Percentiles rank a stretch among this genome's conserved stretches.
Evolutionary conservation across 345 rosid genomes (phyloP).

Genomic region (Eucalyptus erythrocorys): DNA sequence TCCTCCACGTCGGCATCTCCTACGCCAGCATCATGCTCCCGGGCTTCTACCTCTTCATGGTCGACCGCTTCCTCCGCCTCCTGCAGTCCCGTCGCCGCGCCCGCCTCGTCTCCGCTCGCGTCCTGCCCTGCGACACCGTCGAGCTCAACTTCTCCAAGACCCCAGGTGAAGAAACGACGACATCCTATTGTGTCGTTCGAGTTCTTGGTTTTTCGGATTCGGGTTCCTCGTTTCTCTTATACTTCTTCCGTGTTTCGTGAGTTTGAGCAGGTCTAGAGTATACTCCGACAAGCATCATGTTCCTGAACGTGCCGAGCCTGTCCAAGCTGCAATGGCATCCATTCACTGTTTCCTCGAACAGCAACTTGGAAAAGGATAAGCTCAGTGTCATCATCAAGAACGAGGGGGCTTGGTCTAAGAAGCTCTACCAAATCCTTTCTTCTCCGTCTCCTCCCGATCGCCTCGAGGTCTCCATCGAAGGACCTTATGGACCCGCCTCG

Average conservation of each 20-base stretch:
- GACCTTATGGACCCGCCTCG: conserved; percentile 85
- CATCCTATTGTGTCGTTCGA: neutral
- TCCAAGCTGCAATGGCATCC: conserved; percentile 96
- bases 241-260: neutral
- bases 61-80: conserved; percentile 68
- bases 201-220: neutral
- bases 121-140: conserved; percentile 44
- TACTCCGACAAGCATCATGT: conserved; percentile 58
- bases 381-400: conserved; percentile 57
- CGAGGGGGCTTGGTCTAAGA: conserved; percentile 79
- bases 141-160: conserved; percentile 68
- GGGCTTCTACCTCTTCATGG: conserved; percentile 66
- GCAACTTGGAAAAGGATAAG: conserved; percentile 53
- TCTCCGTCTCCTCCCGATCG: conserved; percentile 34
- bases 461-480: conserved; percentile 59
- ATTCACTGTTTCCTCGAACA: conserved; percentile 58
- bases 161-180: conserved; percentile 15
- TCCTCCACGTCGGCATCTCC: conserved; percentile 53
- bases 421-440: conserved; percentile 53
- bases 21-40: conserved; percentile 53
- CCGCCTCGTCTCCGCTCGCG: conserved; percentile 48
- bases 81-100: conserved; percentile 48
- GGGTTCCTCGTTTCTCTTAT: neutral
- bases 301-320: conserved; percentile 61
- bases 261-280: conserved; percentile 40